A percentile compares a stretch with the other conserved stretches of the same genome.
Evolutionary conservation across 306 rosid species (phyloP).

Genomic region (Aeschynomene evenia): DNA sequence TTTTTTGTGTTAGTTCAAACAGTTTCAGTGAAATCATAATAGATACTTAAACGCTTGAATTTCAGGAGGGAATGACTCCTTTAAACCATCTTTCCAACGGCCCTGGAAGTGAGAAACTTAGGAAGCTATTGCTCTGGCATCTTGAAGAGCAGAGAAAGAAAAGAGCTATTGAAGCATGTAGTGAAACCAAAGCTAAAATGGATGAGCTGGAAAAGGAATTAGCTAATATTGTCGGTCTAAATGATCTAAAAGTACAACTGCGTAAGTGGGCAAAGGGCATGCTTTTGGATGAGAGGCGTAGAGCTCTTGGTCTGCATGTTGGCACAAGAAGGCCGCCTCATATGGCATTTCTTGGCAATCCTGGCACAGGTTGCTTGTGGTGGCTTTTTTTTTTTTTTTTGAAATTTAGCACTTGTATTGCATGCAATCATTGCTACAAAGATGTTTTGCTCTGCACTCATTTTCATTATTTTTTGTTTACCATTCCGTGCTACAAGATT

Average conservation of each 20-base stretch:
- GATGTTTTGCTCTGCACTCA: background rate
- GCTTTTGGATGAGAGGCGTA: constrained; percentile 98
- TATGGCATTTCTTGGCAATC: constrained; percentile 99
- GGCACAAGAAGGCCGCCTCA: constrained; percentile 93
- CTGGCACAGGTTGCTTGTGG: constrained; percentile 78
- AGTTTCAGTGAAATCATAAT: constrained; percentile 20
- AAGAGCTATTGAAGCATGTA: constrained; percentile 83
- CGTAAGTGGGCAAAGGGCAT: constrained; percentile 97
- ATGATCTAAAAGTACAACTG: constrained; percentile 77
- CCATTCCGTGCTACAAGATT: background rate
- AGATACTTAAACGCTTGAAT: constrained; percentile 34
- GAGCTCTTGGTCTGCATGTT: constrained; percentile 86
- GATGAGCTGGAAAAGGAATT: constrained; percentile 77
- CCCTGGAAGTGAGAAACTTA: constrained; percentile 66
- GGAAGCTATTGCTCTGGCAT: constrained; percentile 57
- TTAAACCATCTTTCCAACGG: constrained; percentile 79
- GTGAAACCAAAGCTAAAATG: constrained; percentile 91
- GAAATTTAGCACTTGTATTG: background rate
- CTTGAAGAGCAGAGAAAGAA: constrained; percentile 78
- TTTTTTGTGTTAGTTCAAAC: constrained; percentile 10
- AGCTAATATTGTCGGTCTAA: constrained; percentile 80
- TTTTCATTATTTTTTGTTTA: background rate
- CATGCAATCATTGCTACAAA: background rate
- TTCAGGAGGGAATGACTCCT: constrained; percentile 95
- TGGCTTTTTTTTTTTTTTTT: constrained; percentile 24